Evolutionary conservation across 108 stramenopile species (phyloP).

Genomic region (Skeletonema grethae): DNA sequence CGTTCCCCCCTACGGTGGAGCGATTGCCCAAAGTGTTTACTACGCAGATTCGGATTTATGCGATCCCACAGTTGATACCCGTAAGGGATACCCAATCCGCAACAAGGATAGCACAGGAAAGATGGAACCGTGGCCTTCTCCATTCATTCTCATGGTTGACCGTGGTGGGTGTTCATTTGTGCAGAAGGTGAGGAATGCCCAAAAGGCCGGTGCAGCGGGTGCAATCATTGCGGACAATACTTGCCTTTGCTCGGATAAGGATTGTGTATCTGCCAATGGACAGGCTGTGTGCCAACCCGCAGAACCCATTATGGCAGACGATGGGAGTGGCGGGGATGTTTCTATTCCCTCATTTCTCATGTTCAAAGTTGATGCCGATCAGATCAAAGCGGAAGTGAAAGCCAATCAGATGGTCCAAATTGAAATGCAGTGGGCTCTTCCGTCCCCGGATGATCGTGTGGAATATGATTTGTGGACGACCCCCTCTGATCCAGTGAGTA

Average conservation of each 20-base stretch:
- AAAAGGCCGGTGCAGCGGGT: conserved; percentile 86
- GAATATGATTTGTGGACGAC: conserved; percentile 93
- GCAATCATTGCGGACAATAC: conserved; percentile 92
- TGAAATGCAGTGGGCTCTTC: conserved; percentile 90
- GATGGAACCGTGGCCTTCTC: conserved; percentile 70
- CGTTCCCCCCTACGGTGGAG: conserved; percentile 88
- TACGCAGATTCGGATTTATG: conserved; percentile 79
- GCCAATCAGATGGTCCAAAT: conserved; percentile 74
- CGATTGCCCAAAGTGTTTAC: conserved; percentile 85
- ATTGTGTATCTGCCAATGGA: conserved; percentile 42
- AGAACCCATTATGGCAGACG: conserved; percentile 98
- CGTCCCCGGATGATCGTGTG: conserved; percentile 86
- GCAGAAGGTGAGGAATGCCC: conserved; percentile 92
- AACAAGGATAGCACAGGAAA: conserved; percentile 52
- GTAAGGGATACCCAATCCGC: conserved; percentile 67
- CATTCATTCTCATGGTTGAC: conserved; percentile 93
- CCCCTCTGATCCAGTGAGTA: conserved; percentile 71
- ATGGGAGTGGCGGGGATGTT: conserved; percentile 91
- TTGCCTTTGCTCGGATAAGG: conserved; percentile 73
- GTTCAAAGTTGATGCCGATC: conserved; percentile 86
- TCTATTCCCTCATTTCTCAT: conserved; percentile 90
- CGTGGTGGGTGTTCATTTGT: conserved; percentile 93
- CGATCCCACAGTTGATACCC: conserved; percentile 58
- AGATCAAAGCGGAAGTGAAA: conserved; percentile 62
- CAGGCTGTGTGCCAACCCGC: conserved; percentile 62